Base-by-base conservation (phyloP, 108 stramenopile species). In the Nitzschia palea region DNA sequence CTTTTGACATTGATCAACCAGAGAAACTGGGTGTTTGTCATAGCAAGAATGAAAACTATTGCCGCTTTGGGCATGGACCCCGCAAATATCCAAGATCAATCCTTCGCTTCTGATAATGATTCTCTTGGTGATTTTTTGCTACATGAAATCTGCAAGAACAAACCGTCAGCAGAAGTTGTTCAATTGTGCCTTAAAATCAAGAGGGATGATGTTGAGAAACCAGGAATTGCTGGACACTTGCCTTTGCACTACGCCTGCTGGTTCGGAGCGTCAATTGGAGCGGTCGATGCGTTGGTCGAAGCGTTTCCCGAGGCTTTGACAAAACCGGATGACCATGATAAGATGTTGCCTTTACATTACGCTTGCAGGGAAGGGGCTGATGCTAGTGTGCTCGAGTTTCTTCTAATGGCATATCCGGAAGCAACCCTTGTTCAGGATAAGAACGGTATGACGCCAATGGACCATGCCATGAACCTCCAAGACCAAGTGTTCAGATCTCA, bases 191-290 rank as follows among this genome's bases (percentile, higher is more conserved):
- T 80, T 0, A 52, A 69, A 6, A 66, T 67, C 28, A 67, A 83
- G 70, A 77, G 71, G 2, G 51, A 47, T 37, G 79, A 44, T 32
- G 76, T 51, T 55, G 71, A 40, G 66, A 65, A 18, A 2, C 53
- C 70, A 45, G 87, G 84, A 53, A 68, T 77, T 15, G 68, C 12
- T 22, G 72, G 83, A 25, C 68, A 83, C 31, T 66, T 87, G 10
- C 89, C 89, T 15, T 58, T 87, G 2, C 89, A 90, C 71, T 80
- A 84, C 63, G 89, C 89, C 0, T 87, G 85, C 47, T 78, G 79
- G 48, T 65, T 67, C 29, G 81, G 78, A 52, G 84, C 80, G 30
- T 77, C 86, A 3, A 67, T 69, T 18, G 63, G 73, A 3, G 75
- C 86, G 15, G 70, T 87, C 62, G 68, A 75, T 36, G 36, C 61